Conservation (phyloP, 169 alveolate genomes). For the Theileria parva region DNA sequence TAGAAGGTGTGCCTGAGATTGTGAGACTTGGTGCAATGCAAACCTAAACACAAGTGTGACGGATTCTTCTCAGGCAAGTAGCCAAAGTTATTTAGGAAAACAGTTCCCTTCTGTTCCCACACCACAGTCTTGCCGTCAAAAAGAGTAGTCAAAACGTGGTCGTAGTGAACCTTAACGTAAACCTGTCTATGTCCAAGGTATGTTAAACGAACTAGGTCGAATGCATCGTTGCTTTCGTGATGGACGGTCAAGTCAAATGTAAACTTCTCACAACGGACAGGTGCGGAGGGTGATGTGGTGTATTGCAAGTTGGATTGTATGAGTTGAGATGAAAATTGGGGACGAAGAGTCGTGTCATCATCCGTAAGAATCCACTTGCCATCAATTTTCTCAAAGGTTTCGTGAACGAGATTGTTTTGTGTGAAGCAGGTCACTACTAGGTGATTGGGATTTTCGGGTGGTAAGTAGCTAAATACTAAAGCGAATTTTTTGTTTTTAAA, state of each 20-base stretch:
- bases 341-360: neutral
- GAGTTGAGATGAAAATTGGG: neutral
- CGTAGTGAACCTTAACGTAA: neutral
- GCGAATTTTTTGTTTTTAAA: neutral
- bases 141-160: neutral
- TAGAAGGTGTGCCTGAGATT: conserved; percentile 4
- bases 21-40: neutral
- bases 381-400: neutral
- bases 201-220: neutral
- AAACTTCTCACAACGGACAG: conserved; percentile 6
- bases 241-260: neutral
- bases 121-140: neutral
- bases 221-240: neutral
- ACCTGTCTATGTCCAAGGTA: neutral
- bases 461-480: neutral
- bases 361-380: neutral
- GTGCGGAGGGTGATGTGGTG: neutral
- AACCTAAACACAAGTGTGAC: neutral
- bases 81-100: neutral
- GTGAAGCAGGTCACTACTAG: neutral
- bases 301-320: too few species aligned
- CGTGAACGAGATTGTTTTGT: neutral
- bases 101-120: neutral
- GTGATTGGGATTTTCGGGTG: neutral
- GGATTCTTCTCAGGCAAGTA: conserved; percentile 1